Evolutionary conservation across 2,329 filamentous ascomycete species (phyloP), one percentile per base, ranked within the genome.

Genomic region (Fusarium verrucosum): DNA sequence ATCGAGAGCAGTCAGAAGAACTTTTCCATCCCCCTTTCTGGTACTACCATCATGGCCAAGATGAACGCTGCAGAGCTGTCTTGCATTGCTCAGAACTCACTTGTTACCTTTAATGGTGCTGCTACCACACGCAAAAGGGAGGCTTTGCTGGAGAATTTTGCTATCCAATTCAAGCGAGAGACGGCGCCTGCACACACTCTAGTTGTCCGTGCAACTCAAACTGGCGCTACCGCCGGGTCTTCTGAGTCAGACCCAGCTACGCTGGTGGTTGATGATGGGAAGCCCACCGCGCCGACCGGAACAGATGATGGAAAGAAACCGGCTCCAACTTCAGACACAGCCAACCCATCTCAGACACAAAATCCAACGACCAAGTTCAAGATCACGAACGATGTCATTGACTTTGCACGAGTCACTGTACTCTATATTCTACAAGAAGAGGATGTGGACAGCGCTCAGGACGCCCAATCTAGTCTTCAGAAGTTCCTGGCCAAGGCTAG

Each of bases 1-100:
- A 84, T 98, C 52, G 76, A 83, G 13, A 82, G 84, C 41, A 86
- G 90, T 0, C 77, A 86, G 58, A 73, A 78, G 20, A 90, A 92
- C 68, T 98, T 92, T 77, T 89, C 88, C 4, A 85, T 99, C 41
- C 86, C 91, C 0, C 84, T 99, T 1, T 87, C 90, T 40, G 83
- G 86, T 5, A 86, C 86, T 1, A 83, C 83, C 9, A 85, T 98
- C 47, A 79, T 97, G 52, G 87, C 89, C 2, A 85, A 92, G 43
- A 92, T 98, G 76, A 94, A 90, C 71, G 79, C 83, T 7, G 86
- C 85, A 28, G 90, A 90, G 65, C 81, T 97, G 16, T 93, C 91
- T 51, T 99, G 95, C 76, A 87, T 87, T 10, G 87, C 89, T 0
- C 90, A 97, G 75, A 98, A 98, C 71, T 89, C 92, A 0, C 83